Conservation (phyloP, 768 basidiomycete genomes). For the Auriscalpium vulgare region DNA sequence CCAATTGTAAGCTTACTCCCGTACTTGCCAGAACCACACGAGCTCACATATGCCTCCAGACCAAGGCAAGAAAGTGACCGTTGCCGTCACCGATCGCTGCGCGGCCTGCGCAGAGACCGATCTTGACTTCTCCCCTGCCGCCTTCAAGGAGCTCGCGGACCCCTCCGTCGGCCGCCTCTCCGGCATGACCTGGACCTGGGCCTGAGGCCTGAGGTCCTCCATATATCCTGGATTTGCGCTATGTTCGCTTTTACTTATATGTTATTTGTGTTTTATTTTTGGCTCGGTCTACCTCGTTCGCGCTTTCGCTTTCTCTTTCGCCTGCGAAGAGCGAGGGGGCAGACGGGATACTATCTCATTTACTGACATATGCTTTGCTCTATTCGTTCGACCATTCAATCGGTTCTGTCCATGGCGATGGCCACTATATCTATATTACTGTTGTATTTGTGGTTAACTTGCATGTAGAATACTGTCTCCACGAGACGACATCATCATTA, state of each 20-base stretch:
- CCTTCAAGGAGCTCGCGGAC: slow-evolving; percentile 44
- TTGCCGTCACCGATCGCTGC: slow-evolving; percentile 58
- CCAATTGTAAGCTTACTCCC: slow-evolving; percentile 35
- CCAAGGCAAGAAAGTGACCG: slow-evolving; percentile 38
- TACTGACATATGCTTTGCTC: neutral
- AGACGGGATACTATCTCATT: neutral
- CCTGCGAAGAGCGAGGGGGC: slow-evolving; percentile 21
- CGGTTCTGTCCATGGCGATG: neutral
- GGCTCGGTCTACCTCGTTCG: slow-evolving; percentile 15
- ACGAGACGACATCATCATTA: neutral
- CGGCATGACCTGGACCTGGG: slow-evolving; percentile 44
- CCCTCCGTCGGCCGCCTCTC: slow-evolving; percentile 41
- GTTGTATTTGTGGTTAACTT: neutral
- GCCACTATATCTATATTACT: neutral
- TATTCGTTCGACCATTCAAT: neutral
- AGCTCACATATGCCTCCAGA: slow-evolving; percentile 28
- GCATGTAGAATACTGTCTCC: neutral
- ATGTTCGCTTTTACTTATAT: slow-evolving; percentile 9
- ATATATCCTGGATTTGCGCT: neutral
- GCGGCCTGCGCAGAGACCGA: slow-evolving; percentile 38
- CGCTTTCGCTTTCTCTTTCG: neutral
- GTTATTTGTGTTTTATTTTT: slow-evolving; percentile 1
- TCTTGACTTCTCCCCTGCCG: slow-evolving; percentile 57
- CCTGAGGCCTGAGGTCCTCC: slow-evolving; percentile 13
- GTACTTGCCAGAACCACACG: slow-evolving; percentile 1